Percentiles rank a stretch among this genome's conserved stretches.
Evolutionary conservation across 768 basidiomycete species (phyloP).

Genomic region (Tricholoma bakamatsutake): DNA sequence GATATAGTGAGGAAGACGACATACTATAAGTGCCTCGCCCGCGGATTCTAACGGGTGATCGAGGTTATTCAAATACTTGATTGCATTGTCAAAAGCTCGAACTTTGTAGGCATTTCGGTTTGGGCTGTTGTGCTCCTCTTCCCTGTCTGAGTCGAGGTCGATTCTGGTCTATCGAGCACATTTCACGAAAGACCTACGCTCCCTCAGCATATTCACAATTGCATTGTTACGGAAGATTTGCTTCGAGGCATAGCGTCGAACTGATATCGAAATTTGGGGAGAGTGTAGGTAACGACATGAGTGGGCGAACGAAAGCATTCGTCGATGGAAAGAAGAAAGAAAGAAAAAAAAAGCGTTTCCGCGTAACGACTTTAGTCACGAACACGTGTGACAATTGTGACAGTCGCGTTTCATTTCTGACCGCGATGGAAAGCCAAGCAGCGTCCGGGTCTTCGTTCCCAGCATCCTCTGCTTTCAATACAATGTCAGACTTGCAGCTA

Average conservation of each 20-base stretch:
- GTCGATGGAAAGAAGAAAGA: neutral
- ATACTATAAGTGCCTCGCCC: conserved; percentile 21
- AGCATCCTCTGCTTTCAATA: conserved; percentile 25
- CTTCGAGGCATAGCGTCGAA: conserved; percentile 5
- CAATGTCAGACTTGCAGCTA: conserved; percentile 59
- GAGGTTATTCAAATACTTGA: conserved; percentile 33
- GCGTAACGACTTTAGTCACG: neutral
- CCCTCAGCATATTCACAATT: conserved; percentile 32
- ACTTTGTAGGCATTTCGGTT: conserved; percentile 42
- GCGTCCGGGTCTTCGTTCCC: conserved; percentile 19
- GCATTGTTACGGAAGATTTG: conserved; percentile 15
- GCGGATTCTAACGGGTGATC: conserved; percentile 38
- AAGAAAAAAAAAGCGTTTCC: no score
- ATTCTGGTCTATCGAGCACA: neutral
- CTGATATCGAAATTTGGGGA: conserved; percentile 1
- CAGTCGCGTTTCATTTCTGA: conserved; percentile 8
- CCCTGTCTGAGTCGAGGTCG: conserved; percentile 28
- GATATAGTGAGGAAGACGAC: neutral
- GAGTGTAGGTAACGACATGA: conserved; percentile 8
- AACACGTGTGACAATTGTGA: conserved; percentile 6
- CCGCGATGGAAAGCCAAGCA: conserved; percentile 18
- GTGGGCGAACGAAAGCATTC: conserved; percentile 3
- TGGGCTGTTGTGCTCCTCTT: conserved; percentile 33
- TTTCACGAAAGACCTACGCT: conserved; percentile 26
- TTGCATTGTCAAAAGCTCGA: conserved; percentile 44